Base-by-base conservation (phyloP, 2,329 filamentous ascomycete species). In the Alternaria metachromatica region DNA sequence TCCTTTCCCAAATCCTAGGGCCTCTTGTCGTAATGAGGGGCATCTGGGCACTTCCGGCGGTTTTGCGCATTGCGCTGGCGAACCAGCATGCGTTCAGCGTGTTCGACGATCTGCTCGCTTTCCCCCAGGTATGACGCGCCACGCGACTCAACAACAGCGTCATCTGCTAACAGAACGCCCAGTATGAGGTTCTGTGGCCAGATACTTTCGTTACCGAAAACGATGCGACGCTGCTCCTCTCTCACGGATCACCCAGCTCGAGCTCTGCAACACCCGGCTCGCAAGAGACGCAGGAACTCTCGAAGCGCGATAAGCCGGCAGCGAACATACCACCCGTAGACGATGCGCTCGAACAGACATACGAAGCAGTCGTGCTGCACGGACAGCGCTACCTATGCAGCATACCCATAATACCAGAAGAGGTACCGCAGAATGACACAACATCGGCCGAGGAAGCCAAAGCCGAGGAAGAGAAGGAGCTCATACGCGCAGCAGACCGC, bases 101-200 rank as follows among this genome's bases (percentile, higher is more conserved):
- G 60, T 90, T 96, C 74, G 93, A 97, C 76, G 94, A 97, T 78
- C 80, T 97, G 55, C 86, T 97, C 60, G 93, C 93, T 18, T 93
- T 91, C 80, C 94, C 94, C 11, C 93, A 96, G 86, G 92, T 95
- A 84, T 67, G 84, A 65, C 66, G 55, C 62, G 54, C 58, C 59
- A 21, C 54, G 11, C 49, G 10, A 12, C 1, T 5, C 45, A 13
- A 20, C 26, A 15, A 8, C 18, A 6, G 11, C 26, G 25, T 28
- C 30, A 44, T 43, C 60, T 61, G 62, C 68, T 74, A 59, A 68
- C 60, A 60, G 18, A 25, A 26, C 13, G 6, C 26, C 41, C 77
- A 97, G 90, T 97, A 92, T 76, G 91, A 96, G 76, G 86, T 97
- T 26, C 82, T 90, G 41, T 94, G 95, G 77, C 88, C 90, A 8